Base-by-base conservation (phyloP, 805 yeast species). In the Saturnispora hagleri region DNA sequence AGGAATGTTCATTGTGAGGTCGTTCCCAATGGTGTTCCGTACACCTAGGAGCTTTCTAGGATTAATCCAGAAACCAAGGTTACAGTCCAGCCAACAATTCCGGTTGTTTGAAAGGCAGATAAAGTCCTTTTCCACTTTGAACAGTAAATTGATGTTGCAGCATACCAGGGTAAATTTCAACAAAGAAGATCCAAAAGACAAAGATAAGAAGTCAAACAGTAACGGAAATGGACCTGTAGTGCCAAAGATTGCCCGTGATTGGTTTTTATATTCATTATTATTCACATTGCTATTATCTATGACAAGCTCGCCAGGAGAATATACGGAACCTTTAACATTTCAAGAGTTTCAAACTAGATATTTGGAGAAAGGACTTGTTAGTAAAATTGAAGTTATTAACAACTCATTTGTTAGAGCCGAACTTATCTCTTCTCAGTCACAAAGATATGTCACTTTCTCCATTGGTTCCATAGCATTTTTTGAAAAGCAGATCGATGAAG, bases 381-480 rank as follows among this genome's bases (percentile, higher is more conserved):
- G 81, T 46, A 80, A 77, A 57, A 72, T 93, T 49, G 68, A 81
- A 18, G 90, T 93, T 7, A 81, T 88, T 31, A 91, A 93, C 70
- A 84, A 85, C 60, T 72, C 79, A 12, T 75, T 76, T 46, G 99
- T 89, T 7, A 77, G 83, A 50, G 86, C 91, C 2, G 81, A 78
- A 57, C 67, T 70, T 35, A 60, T 65, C 33, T 50, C 64, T 9
- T 51, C 58, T 13, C 60, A 62, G n/a, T 61, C 62, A 36, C 66
- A 61, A 17, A 62, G 59, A 43, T 40, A 51, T 43, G 67, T 65
- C n/a, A 70, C 72, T 5, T 93, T 93, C 72, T 78, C 81, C 13
- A 87, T 93, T 60, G 99, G 99, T 9, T 84, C 95, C 1, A 81
- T 90, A 22, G 97, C 89, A 50, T 74, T 81, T 33, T 93, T 93